Percentiles rank a stretch among this genome's conserved stretches.
Conservation (phyloP, 2,329 filamentous ascomycete genomes). For the Aspergillus tubingensis region DNA sequence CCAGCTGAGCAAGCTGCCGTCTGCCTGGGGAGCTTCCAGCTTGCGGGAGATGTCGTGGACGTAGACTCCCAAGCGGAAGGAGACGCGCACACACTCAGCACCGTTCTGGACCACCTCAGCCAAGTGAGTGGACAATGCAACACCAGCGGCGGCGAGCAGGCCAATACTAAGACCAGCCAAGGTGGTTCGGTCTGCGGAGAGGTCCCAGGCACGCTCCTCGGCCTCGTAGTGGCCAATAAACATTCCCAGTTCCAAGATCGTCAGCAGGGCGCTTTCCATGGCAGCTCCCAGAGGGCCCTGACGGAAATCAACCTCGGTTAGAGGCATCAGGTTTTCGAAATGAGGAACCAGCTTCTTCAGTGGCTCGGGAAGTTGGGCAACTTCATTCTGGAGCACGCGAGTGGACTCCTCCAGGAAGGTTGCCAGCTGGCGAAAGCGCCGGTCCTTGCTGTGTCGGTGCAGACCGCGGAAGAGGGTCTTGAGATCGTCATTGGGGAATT, state of each 20-base stretch:
- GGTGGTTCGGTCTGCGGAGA: too few relatives aligned
- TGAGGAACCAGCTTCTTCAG: too few relatives aligned
- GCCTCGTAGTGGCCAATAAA: too few relatives aligned
- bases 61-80: slow-evolving; percentile 51
- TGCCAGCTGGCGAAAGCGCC: slow-evolving; percentile 38
- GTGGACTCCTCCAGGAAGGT: slow-evolving; percentile 47
- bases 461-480: slow-evolving; percentile 44
- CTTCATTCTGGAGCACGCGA: slow-evolving; percentile 43
- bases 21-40: too few relatives aligned
- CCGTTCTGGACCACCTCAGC: slow-evolving; percentile 46
- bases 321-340: too few relatives aligned
- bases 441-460: slow-evolving; percentile 45
- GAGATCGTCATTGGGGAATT: slow-evolving; percentile 52
- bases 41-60: slow-evolving; percentile 41
- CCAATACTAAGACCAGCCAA: too few relatives aligned
- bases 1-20: too few relatives aligned
- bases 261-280: too few relatives aligned
- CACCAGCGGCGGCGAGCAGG: slow-evolving; percentile 16
- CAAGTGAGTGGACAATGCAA: slow-evolving; percentile 44
- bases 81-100: slow-evolving; percentile 45
- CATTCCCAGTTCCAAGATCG: too few relatives aligned
- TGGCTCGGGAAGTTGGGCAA: slow-evolving; percentile 21
- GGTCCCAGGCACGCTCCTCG: too few relatives aligned
- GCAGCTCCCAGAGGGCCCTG: too few relatives aligned
- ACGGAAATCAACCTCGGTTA: too few relatives aligned